Evolutionary conservation across 495 filamentous ascomycete species (phyloP), one percentile per base, ranked within the genome.

Genomic region (Talaromyces adpressus): DNA sequence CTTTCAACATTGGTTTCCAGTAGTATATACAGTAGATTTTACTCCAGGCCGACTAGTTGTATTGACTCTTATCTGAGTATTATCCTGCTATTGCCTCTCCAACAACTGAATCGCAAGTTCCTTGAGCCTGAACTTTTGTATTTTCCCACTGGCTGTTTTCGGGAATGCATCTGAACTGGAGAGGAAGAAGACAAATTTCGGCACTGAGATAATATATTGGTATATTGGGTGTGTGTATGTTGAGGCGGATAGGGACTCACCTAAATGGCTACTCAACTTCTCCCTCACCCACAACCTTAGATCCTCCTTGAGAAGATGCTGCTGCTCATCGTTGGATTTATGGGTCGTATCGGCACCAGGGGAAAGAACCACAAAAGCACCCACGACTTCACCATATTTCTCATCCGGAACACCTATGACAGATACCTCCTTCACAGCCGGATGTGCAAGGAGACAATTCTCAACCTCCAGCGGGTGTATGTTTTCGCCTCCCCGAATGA

Each of bases 121-220:
- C 72, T 82, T 84, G 68, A 98, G 75, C 73, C 90, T 95, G 75
- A 90, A 97, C 74, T 97, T 97, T 78, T 97, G 91, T 49, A 98
- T 94, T 82, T 98, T 98, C 32, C 94, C 94, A 71, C 91, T 96
- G 20, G 91, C 90, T 22, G 94, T 98, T 81, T 96, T 97, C 7
- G 94, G 94, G 68, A 90, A 94, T 8, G 84, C 80, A 0, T 86
- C 83, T 2, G 67, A 65, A 2, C 71, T 66, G 4, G 59, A 61
- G 2, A 90, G 78, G 81, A 90, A 96, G 74, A 96, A 97, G 34
- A 97, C 86, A 72, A 95, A 85, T 73, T 93, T 96, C 0, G 94
- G 94, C 59, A 91, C 91, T 82, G 58, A 64, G 14, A 20, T 51
- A 66, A 57, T 25, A 45, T n/a, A 64, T 34, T 39, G 23, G 12